A percentile compares a stretch with the other conserved stretches of the same genome.
These are phyloP conservation scores for Cupressus sempervirens DNA, from an alignment of 75 land plant species.

Conservation along the genomic window DNA sequence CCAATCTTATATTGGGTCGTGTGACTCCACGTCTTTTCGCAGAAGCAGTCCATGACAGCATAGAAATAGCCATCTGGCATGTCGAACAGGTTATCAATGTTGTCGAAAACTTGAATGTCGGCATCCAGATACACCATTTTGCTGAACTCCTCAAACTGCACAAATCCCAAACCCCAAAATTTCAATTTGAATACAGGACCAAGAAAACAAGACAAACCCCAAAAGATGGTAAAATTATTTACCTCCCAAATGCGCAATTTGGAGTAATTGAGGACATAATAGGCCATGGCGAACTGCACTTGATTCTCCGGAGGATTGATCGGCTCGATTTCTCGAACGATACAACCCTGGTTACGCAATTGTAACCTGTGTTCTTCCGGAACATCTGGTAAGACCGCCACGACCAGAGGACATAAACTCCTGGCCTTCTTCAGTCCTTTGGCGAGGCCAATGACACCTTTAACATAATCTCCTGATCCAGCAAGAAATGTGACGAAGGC, in stretches of 20 bases:
- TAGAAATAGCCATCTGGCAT: constrained; percentile 32
- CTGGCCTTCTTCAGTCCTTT: constrained; percentile 41
- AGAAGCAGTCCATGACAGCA: constrained; percentile 63
- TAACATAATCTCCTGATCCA: constrained; percentile 49
- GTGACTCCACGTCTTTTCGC: constrained; percentile 51
- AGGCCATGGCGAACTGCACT: constrained; percentile 20
- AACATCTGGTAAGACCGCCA: constrained; percentile 47
- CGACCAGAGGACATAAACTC: constrained; percentile 33
- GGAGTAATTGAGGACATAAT: constrained; percentile 61
- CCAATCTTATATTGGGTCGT: constrained; percentile 39
- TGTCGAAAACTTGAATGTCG: constrained; percentile 55
- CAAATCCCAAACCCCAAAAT: background rate
- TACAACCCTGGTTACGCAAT: constrained; percentile 40
- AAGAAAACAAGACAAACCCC: background rate
- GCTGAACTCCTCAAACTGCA: constrained; percentile 50
- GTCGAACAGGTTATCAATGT: constrained; percentile 53
- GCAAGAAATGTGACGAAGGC: constrained; percentile 74
- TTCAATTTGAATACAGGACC: background rate
- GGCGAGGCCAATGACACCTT: too few relatives aligned
- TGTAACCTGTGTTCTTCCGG: constrained; percentile 38
- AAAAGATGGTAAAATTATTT: constrained; percentile 1
- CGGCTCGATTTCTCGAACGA: constrained; percentile 38
- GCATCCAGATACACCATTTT: constrained; percentile 55
- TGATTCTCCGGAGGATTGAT: constrained; percentile 37
- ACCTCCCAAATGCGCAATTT: constrained; percentile 63